Percentiles rank a stretch among this genome's conserved stretches.
These are phyloP conservation scores for Luvunga scandens DNA, from an alignment of 345 rosid species.

Conservation along the genomic window DNA sequence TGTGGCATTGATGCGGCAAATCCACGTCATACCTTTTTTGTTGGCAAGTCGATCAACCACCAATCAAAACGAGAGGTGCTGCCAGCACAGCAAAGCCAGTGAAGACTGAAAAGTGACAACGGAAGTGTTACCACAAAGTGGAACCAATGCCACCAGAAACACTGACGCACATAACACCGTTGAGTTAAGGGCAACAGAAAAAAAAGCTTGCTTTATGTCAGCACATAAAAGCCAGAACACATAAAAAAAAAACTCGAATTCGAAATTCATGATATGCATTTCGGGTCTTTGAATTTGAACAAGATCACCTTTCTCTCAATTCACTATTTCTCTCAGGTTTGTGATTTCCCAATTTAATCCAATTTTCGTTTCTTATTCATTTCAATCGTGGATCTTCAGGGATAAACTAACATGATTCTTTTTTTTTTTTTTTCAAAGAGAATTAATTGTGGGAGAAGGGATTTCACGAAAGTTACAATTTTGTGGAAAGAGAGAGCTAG, in stretches of 20 bases:
- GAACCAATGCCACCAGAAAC: not conserved
- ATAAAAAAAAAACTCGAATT: constrained; percentile 25
- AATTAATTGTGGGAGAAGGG: constrained; percentile 15
- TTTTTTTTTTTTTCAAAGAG: not conserved
- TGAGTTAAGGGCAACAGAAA: not conserved
- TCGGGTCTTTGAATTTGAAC: constrained; percentile 7
- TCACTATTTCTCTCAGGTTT: constrained; percentile 30
- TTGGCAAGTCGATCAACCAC: not conserved
- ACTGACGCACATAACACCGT: not conserved
- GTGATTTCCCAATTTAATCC: constrained; percentile 9
- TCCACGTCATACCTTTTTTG: constrained; percentile 6
- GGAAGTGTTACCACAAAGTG: not conserved
- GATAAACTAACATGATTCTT: not conserved
- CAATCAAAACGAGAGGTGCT: not conserved
- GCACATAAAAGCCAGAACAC: constrained; percentile 18
- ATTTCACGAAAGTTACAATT: too few relatives aligned
- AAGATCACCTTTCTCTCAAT: constrained; percentile 17
- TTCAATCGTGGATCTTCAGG: constrained; percentile 24
- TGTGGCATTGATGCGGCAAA: not conserved
- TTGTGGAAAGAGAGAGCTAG: constrained; percentile 17
- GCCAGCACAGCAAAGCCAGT: constrained; percentile 14
- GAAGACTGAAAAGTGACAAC: not conserved
- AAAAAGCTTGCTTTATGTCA: constrained; percentile 14
- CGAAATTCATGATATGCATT: not conserved
- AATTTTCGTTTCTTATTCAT: not conserved